A percentile compares a stretch with the other conserved stretches of the same genome.
phyloP scores from a whole-genome alignment of 371 early-diverging fungal species.

The Gilbertella persicaria region DNA sequence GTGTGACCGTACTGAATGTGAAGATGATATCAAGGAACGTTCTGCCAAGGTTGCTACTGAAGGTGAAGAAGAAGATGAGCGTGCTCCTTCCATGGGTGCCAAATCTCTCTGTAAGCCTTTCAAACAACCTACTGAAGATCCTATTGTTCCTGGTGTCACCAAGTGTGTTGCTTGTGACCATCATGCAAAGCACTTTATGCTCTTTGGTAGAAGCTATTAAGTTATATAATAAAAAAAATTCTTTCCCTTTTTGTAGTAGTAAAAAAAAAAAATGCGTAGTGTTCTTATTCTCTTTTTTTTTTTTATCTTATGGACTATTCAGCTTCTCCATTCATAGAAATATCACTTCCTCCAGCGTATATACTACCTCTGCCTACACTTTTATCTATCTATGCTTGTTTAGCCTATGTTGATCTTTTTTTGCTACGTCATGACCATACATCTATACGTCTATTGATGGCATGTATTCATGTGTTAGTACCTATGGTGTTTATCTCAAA shows the following conservation, averaged over 20 bases:
- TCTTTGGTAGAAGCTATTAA: slow-evolving; percentile 95
- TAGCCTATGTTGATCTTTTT: slow-evolving; percentile 12
- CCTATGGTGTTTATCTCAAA: slow-evolving; percentile 24
- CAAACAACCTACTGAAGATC: slow-evolving; percentile 81
- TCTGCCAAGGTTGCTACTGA: slow-evolving; percentile 71
- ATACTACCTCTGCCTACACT: slow-evolving; percentile 6
- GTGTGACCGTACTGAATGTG: slow-evolving; percentile 95
- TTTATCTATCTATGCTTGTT: slow-evolving; percentile 4
- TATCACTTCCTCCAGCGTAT: slow-evolving; percentile 25
- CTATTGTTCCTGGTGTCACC: slow-evolving; percentile 74
- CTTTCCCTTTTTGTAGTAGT: not conserved
- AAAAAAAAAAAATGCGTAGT: not conserved
- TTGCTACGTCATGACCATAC: slow-evolving; percentile 14
- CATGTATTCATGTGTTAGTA: slow-evolving; percentile 8
- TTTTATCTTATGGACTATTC: slow-evolving; percentile 8
- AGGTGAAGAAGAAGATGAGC: slow-evolving; percentile 88
- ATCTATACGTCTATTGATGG: slow-evolving; percentile 9
- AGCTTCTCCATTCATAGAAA: slow-evolving; percentile 21
- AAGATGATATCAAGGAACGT: slow-evolving; percentile 95
- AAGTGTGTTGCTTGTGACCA: slow-evolving; percentile 86
- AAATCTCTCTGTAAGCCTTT: slow-evolving; percentile 99
- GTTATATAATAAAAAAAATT: slow-evolving; percentile 3
- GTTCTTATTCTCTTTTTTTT: slow-evolving; percentile 1
- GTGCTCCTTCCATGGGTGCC: slow-evolving; percentile 98
- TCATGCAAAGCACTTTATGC: slow-evolving; percentile 80